Percentiles rank a stretch among this genome's conserved stretches.
Conservation (phyloP, 208 protist genomes). For the Trypanosoma cruzi region DNA sequence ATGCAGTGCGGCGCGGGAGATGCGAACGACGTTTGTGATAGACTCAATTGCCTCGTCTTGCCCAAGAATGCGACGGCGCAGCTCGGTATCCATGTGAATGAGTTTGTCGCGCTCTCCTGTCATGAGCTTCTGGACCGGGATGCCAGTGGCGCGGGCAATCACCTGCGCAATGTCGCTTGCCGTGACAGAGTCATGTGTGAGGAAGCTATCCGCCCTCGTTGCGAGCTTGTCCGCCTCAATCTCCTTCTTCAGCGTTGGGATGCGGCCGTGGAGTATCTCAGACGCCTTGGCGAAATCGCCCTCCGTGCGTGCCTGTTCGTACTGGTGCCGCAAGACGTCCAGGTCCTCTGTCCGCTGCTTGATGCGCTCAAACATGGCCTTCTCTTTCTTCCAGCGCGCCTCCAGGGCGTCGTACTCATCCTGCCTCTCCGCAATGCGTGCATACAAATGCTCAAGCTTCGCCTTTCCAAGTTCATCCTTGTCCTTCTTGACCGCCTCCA, state of each 20-base stretch:
- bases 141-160: slow-evolving; percentile 97
- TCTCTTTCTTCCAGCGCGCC: slow-evolving; percentile 87
- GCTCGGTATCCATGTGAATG: slow-evolving; percentile 81
- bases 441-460: slow-evolving; percentile 76
- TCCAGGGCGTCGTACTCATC: slow-evolving; percentile 88
- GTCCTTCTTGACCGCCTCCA: slow-evolving; percentile 93
- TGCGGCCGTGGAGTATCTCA: slow-evolving; percentile 81
- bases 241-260: slow-evolving; percentile 85
- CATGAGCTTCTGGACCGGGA: slow-evolving; percentile 95
- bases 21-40: slow-evolving; percentile 96
- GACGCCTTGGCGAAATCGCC: slow-evolving; percentile 79
- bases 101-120: slow-evolving; percentile 91
- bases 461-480: slow-evolving; percentile 91
- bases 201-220: slow-evolving; percentile 93
- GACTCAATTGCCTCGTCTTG: slow-evolving; percentile 96
- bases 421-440: slow-evolving; percentile 71
- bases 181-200: slow-evolving; percentile 95
- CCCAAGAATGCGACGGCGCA: slow-evolving; percentile 94
- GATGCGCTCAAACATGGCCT: slow-evolving; percentile 86
- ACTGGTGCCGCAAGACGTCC: slow-evolving; percentile 78
- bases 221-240: slow-evolving; percentile 82
- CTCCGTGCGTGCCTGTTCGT: slow-evolving; percentile 78
- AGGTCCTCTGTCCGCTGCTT: slow-evolving; percentile 93
- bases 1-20: slow-evolving; percentile 94
- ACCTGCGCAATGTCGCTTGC: slow-evolving; percentile 95